phyloP scores from a whole-genome alignment of 78 protist genomes.

The Diacronema lutheri region DNA sequence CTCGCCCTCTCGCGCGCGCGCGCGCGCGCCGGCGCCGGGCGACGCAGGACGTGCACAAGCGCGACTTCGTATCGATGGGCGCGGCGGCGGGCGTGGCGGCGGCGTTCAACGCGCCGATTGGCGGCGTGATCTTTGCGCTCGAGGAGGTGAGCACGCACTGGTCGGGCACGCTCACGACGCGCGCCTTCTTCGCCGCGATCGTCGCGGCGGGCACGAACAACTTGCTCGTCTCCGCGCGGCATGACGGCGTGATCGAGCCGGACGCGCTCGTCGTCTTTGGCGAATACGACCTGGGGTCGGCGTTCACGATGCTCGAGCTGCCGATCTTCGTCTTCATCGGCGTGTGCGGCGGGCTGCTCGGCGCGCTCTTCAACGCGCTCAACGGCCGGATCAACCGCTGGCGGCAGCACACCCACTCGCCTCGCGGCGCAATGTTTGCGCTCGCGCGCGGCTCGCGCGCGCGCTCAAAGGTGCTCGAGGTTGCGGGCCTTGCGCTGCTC shows the following conservation, averaged over 20 bases:
- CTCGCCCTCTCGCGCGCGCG: too few species aligned
- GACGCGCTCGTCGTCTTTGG: background rate
- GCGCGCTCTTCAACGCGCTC: constrained; percentile 63
- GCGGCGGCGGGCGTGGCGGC: constrained; percentile 94
- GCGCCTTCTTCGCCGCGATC: constrained; percentile 76
- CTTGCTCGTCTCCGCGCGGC: constrained; percentile 24
- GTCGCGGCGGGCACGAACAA: constrained; percentile 69
- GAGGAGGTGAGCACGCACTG: constrained; percentile 86
- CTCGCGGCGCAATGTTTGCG: too few species aligned
- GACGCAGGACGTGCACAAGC: too few species aligned
- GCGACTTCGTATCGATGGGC: constrained; percentile 70
- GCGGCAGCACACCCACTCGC: background rate
- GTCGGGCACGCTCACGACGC: constrained; percentile 81
- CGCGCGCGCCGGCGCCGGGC: too few species aligned
- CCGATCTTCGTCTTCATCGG: constrained; percentile 68
- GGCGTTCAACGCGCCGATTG: constrained; percentile 93
- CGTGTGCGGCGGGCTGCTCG: constrained; percentile 74
- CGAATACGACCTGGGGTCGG: background rate
- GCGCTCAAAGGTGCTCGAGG: too few species aligned
- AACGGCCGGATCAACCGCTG: constrained; percentile 11
- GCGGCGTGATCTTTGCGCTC: constrained; percentile 84
- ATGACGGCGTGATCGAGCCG: background rate
- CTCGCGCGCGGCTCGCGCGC: too few species aligned
- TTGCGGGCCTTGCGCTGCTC: too few species aligned
- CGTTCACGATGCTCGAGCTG: constrained; percentile 42